Evolutionary conservation across 2,329 filamentous ascomycete species (phyloP).

Genomic region (Botrytis aclada): DNA sequence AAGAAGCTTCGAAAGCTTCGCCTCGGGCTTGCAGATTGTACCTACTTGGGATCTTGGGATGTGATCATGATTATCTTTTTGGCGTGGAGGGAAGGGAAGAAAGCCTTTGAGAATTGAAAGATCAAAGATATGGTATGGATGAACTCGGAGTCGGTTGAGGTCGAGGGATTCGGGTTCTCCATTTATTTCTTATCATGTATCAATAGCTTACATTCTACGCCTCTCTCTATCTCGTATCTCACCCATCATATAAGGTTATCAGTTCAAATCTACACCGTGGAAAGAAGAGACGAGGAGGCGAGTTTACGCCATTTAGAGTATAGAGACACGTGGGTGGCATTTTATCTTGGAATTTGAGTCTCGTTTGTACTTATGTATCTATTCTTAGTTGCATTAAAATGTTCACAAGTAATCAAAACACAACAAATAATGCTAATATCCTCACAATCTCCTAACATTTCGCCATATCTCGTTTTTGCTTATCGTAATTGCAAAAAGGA

Average conservation of each 20-base stretch:
- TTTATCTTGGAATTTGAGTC: background rate
- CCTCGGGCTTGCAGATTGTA: constrained; percentile 7
- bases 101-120: background rate
- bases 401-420: background rate
- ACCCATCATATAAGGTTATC: background rate
- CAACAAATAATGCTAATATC: background rate
- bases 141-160: background rate
- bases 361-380: background rate
- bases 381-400: background rate
- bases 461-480: background rate
- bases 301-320: background rate
- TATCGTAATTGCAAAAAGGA: background rate
- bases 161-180: background rate
- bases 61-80: background rate
- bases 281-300: background rate
- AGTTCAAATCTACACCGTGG: background rate
- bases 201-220: background rate
- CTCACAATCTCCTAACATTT: background rate
- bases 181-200: background rate
- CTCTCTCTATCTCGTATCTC: background rate
- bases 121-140: background rate
- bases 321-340: background rate
- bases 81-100: background rate
- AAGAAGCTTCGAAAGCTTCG: constrained; percentile 7
- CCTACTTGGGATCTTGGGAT: background rate